These are phyloP conservation scores for Mycena filopes DNA, from an alignment of 768 basidiomycete genomes.

Conservation along the genomic window DNA sequence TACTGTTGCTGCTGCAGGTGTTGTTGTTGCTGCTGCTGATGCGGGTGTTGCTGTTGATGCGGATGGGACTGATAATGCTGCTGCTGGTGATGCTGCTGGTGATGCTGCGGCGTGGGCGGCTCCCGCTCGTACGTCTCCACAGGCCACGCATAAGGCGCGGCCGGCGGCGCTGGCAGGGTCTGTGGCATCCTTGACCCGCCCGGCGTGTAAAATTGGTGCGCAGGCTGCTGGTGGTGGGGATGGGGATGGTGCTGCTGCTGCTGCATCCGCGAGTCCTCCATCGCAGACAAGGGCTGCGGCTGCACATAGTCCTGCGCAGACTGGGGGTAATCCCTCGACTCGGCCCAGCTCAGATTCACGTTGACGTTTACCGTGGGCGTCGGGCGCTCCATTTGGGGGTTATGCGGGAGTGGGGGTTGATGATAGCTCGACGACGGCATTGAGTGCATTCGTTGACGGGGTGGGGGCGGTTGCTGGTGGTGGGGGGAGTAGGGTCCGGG, in stretches of 20 bases:
- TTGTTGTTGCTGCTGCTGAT: constrained; percentile 32
- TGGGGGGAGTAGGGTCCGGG: constrained; percentile 16
- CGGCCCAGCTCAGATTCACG: constrained; percentile 27
- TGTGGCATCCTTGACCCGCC: constrained; percentile 5
- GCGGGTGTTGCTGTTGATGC: constrained; percentile 25
- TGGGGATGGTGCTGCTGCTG: too few species aligned
- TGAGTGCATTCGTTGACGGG: constrained; percentile 27
- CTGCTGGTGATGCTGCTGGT: constrained; percentile 35
- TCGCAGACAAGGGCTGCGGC: background rate
- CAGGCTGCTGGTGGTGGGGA: constrained; percentile 8
- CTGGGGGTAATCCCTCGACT: constrained; percentile 20
- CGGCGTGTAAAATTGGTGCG: constrained; percentile 15
- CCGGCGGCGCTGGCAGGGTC: constrained; percentile 17
- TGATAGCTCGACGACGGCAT: constrained; percentile 32
- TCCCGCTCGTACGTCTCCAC: constrained; percentile 16
- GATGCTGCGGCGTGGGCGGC: constrained; percentile 16
- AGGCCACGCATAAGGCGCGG: constrained; percentile 30
- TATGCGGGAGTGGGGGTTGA: background rate
- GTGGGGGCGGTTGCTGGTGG: constrained; percentile 27
- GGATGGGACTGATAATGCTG: constrained; percentile 1
- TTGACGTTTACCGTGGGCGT: constrained; percentile 27
- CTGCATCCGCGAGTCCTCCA: constrained; percentile 25
- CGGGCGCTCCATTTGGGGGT: constrained; percentile 9
- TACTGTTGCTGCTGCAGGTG: constrained; percentile 27
- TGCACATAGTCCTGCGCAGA: constrained; percentile 22